Evolutionary conservation across 2,329 filamentous ascomycete genomes (phyloP).

Genomic region (Colletotrichum sp.): DNA sequence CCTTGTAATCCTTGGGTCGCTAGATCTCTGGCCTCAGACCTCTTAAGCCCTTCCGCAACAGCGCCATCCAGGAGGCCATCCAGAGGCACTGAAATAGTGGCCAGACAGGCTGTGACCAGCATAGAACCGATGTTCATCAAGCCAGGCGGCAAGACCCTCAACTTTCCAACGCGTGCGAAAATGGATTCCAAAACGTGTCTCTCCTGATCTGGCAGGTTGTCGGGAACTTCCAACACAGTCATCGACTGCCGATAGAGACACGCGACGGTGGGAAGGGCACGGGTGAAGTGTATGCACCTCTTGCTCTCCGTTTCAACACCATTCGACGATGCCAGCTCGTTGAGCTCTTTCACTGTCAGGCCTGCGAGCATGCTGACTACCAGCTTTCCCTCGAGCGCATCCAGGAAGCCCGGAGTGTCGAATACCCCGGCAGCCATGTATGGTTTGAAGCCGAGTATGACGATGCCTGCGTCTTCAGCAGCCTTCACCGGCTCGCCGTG

Average conservation of each 20-base stretch:
- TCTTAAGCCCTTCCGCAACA: neutral
- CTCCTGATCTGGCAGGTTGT: neutral
- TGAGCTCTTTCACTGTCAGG: neutral
- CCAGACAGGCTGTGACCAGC: neutral
- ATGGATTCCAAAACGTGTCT: neutral
- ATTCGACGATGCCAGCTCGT: neutral
- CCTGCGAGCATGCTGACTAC: neutral
- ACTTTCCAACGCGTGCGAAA: neutral
- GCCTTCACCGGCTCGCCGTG: neutral
- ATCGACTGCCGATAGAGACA: neutral
- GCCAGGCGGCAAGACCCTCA: neutral
- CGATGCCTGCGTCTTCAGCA: neutral
- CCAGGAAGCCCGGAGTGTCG: neutral
- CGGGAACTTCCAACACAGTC: neutral
- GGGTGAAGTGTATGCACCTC: neutral
- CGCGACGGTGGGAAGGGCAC: neutral
- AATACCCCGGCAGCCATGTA: neutral
- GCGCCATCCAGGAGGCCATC: neutral
- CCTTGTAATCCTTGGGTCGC: neutral
- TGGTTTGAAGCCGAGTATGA: neutral
- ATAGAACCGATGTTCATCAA: neutral
- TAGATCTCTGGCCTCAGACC: neutral
- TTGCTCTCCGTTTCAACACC: neutral
- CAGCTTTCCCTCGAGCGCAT: neutral
- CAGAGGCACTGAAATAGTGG: neutral